Conservation (phyloP, 805 yeast genomes). For the Wickerhamomyces tratensis region DNA sequence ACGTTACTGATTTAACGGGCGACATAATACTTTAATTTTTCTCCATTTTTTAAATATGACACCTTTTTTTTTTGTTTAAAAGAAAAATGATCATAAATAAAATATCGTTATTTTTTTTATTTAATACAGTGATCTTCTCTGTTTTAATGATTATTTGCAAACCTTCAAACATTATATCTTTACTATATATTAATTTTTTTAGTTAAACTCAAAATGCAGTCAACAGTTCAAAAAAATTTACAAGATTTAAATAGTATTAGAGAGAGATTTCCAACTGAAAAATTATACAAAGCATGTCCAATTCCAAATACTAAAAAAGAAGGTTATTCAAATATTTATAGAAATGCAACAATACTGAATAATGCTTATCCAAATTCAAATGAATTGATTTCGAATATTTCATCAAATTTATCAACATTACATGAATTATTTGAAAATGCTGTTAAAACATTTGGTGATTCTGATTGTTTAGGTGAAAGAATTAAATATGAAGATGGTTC, state of each 20-base stretch:
- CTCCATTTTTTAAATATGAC: too few relatives aligned
- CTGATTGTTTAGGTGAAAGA: constrained; percentile 31
- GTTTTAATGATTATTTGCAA: too few relatives aligned
- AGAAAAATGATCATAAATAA: too few relatives aligned
- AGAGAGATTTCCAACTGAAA: constrained; percentile 6
- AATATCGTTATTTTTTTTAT: too few relatives aligned
- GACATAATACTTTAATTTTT: too few relatives aligned
- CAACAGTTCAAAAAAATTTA: too few relatives aligned
- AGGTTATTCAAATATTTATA: constrained; percentile 36
- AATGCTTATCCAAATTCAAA: constrained; percentile 3
- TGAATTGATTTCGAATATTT: constrained; percentile 16
- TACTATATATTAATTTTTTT: too few relatives aligned
- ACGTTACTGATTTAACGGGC: too few relatives aligned
- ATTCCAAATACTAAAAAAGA: constrained; percentile 28
- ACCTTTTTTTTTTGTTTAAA: too few relatives aligned
- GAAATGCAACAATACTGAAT: constrained; percentile 20
- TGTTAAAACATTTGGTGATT: constrained; percentile 18
- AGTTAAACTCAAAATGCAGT: too few relatives aligned
- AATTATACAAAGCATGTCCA: constrained; percentile 11
- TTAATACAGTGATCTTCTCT: too few relatives aligned
- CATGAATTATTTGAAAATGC: constrained; percentile 28
- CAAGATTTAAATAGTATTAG: constrained; percentile 4
- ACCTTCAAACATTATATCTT: too few relatives aligned
- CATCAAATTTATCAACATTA: constrained; percentile 30
- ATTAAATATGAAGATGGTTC: constrained; percentile 12